Percentiles rank a stretch among this genome's conserved stretches.
These are phyloP conservation scores for Solanum ahanhuiri DNA, from an alignment of 257 asterid species.

Conservation along the genomic window DNA sequence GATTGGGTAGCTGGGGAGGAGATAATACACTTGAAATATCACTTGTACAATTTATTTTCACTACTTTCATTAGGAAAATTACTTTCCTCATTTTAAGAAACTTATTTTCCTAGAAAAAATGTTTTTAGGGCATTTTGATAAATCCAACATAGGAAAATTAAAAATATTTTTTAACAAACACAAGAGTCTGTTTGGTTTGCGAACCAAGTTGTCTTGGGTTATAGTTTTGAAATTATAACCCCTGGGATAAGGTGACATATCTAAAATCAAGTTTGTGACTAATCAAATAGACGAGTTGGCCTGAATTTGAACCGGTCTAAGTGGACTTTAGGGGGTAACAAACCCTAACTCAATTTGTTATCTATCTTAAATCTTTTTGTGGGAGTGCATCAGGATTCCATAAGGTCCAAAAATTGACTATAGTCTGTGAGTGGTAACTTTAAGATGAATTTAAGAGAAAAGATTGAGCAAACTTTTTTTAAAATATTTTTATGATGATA, in stretches of 20 bases:
- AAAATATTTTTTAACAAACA: no score
- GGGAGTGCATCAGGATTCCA: not conserved
- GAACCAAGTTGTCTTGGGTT: not conserved
- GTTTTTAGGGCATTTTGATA: not conserved
- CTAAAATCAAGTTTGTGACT: not conserved
- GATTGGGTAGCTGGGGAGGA: not conserved
- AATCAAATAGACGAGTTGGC: not conserved
- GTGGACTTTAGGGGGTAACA: not conserved
- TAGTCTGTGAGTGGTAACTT: not conserved
- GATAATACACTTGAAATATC: not conserved
- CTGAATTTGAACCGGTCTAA: not conserved
- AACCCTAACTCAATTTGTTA: not conserved
- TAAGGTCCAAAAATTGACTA: not conserved
- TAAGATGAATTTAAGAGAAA: not conserved
- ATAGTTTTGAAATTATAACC: not conserved
- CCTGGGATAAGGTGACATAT: not conserved
- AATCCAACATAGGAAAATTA: no score
- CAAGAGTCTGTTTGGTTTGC: not conserved
- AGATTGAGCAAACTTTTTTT: not conserved
- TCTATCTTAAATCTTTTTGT: not conserved
- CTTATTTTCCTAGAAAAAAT: not conserved
- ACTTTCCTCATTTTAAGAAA: not conserved
- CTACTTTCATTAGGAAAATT: not conserved
- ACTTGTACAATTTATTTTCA: no score
- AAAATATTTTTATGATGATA: not conserved